Base-by-base conservation (phyloP, 257 asterid genomes). In the Solanum commersonii region DNA sequence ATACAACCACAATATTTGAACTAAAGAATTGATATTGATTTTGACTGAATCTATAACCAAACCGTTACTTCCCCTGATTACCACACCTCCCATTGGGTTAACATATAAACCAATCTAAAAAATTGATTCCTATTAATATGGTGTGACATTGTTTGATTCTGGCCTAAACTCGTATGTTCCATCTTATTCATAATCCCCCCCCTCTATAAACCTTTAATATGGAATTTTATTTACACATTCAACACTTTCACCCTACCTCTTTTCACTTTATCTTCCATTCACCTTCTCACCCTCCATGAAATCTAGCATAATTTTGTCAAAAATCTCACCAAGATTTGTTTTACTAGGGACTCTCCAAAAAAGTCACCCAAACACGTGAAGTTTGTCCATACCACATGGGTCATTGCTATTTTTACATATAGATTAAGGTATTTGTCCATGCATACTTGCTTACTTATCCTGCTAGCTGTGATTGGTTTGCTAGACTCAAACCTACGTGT, bases 301-400 rank as follows among this genome's bases (percentile, higher is more conserved):
- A 7, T 86, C 63, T 44, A 71, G 44, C 84, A 29, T 49, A 72
- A 23, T n/a, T 86, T 72, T 49, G 31, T 86, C 88, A 86, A 44
- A 71, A 44, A n/a, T 84, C 79, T 84, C 87, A 37, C 78, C n/a
- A 23, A 56, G 60, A 84, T 34, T 74, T 31, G 49, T 86, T 52
- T 60, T 42, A 84, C 70, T 29, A 40, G 89, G 83, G 81, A 72
- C 77, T 77, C 83, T 84, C 83, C 70, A 72, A 37, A 46, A 22
- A 59, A 87, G 79, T 79, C 89, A 72, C 85, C 77, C 90, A 56
- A 42, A 88, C 98, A 94, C 98, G 98, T 94, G 98, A 91, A 90
- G 86, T 38, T 38, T 94, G 98, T 93, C 95, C 90, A 90, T 72
- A 87, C 89, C 93, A 92, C 94, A 87, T 93, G 94, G 92, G 52